A percentile compares a stretch with the other conserved stretches of the same genome.
Conservation (phyloP, 495 filamentous ascomycete genomes). For the Xylaria venustula region DNA sequence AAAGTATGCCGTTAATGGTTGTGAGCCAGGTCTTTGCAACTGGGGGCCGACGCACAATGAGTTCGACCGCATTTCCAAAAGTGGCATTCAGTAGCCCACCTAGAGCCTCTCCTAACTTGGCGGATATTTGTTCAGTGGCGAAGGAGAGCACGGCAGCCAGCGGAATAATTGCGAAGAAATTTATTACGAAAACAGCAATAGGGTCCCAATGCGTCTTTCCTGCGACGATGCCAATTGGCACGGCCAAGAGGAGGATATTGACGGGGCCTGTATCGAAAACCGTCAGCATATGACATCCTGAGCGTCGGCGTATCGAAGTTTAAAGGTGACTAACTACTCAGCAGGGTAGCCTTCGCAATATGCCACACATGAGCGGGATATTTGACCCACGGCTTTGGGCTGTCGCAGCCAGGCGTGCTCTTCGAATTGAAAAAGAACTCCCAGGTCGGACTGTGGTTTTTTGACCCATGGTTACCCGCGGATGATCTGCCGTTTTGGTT, state of each 20-base stretch:
- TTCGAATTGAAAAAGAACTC: slow-evolving; percentile 45
- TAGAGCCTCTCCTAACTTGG: slow-evolving; percentile 81
- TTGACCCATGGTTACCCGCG: slow-evolving; percentile 7
- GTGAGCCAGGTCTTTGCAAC: slow-evolving; percentile 13
- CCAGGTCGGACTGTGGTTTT: slow-evolving; percentile 21
- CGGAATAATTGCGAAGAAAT: slow-evolving; percentile 95
- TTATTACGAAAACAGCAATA: slow-evolving; percentile 77
- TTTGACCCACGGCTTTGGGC: slow-evolving; percentile 51
- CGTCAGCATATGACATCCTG: neutral
- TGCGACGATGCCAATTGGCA: slow-evolving; percentile 82
- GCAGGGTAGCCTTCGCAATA: slow-evolving; percentile 50
- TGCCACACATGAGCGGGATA: slow-evolving; percentile 56
- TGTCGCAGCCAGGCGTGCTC: slow-evolving; percentile 47
- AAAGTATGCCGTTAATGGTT: slow-evolving; percentile 17
- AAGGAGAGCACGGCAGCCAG: slow-evolving; percentile 90
- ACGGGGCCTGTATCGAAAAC: slow-evolving; percentile 58
- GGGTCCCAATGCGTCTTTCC: slow-evolving; percentile 72
- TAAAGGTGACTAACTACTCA: slow-evolving; percentile 47
- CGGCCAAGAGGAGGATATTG: slow-evolving; percentile 84
- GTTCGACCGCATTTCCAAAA: slow-evolving; percentile 96
- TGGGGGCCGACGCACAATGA: slow-evolving; percentile 69
- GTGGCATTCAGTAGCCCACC: slow-evolving; percentile 94
- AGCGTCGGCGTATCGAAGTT: neutral
- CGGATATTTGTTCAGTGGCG: slow-evolving; percentile 89
- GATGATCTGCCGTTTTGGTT: neutral